phyloP scores from a whole-genome alignment of 495 filamentous ascomycete species.

The Aspergillus steynii region DNA sequence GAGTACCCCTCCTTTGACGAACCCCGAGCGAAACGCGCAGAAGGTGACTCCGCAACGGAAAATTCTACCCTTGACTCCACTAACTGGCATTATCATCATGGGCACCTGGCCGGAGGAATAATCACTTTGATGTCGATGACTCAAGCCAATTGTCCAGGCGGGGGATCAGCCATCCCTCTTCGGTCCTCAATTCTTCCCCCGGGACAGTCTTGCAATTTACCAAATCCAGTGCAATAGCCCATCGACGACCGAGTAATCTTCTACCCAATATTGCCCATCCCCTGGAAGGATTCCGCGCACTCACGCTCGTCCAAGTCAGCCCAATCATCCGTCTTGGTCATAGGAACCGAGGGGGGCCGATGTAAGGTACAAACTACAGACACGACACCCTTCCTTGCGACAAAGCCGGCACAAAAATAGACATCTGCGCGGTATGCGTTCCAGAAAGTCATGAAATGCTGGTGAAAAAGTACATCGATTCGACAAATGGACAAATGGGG shows the following conservation, averaged over 20 bases:
- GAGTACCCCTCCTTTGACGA: background rate
- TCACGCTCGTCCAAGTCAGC: background rate
- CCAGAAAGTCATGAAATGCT: constrained; percentile 2
- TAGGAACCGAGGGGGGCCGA: background rate
- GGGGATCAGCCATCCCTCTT: background rate
- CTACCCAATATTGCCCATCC: background rate
- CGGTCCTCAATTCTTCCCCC: background rate
- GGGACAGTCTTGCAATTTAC: background rate
- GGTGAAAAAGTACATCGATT: background rate
- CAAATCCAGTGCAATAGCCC: background rate
- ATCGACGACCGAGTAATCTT: background rate
- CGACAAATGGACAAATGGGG: constrained; percentile 5
- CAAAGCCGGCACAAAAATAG: background rate
- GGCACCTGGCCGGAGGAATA: background rate
- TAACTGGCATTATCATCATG: background rate
- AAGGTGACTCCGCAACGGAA: background rate
- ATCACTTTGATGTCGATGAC: background rate
- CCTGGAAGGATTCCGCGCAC: background rate
- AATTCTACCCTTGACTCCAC: background rate
- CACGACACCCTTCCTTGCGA: background rate
- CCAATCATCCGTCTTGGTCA: background rate
- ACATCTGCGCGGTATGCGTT: constrained; percentile 3
- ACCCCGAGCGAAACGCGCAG: background rate
- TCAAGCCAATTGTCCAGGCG: background rate
- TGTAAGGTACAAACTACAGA: background rate